Base-by-base conservation (phyloP, 768 basidiomycete species). In the Chalciporus chontae region DNA sequence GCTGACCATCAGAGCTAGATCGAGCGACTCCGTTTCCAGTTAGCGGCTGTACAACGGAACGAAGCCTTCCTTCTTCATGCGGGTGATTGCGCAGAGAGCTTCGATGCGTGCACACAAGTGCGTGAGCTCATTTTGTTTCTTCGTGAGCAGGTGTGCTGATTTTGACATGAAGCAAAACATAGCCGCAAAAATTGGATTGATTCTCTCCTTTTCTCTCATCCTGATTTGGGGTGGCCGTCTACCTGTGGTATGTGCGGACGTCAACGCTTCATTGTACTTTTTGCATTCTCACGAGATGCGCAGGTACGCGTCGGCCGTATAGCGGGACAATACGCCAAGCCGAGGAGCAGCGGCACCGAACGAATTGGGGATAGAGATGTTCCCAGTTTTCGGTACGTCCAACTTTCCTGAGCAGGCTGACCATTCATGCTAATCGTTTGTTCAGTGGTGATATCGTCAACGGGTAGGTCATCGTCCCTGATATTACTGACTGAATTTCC, bases 31-130 rank as follows among this genome's bases (percentile, higher is more conserved):
- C 78, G 92, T 43, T 76, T 83, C 62, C 91, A 94, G 54, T 73
- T 97, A 17, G 71, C 76, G 29, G 81, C 81, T 31, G 93, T 94
- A 3, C 87, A 96, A 58, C 77, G 77, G 17, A 90, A 91, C 54
- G 83, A 94, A 60, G 93, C 92, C 0, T 98, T 99, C 70, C 76
- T 99, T 32, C 78, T 99, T 3, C 96, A 99, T 54, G 96, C 96
- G 0, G 96, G 96, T 2, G 96, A 99, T 62, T 99, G 96, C 60
- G 94, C 92, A n/a, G 91, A 94, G 68, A 87, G 90, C 65, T 94
- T 95, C 61, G 87, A 90, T 58, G 91, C 90, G 0, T 94, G 91
- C 65, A 92, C 89, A 0, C 81, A 90, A 54, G 90, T 90, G 63
- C 59, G 79, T 73, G 34, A 24, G 43, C 29, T 31, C 37, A 6